Evolutionary conservation across 148 eudicot species (phyloP).

Genomic region (Fallopia convolvulus): DNA sequence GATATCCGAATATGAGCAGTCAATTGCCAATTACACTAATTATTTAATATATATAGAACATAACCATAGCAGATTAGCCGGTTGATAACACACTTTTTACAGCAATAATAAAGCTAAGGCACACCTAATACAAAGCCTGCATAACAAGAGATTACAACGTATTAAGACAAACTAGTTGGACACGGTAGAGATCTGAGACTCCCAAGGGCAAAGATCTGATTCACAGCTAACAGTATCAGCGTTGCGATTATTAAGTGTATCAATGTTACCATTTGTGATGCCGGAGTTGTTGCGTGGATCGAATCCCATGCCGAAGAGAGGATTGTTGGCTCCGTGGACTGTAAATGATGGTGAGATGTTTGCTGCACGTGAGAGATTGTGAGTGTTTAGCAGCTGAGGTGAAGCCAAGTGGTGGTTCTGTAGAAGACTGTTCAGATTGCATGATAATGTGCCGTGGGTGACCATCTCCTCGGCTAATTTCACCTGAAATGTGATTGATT

Average conservation of each 20-base stretch:
- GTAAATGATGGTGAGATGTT: slow-evolving; percentile 37
- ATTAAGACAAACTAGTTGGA: slow-evolving; percentile 6
- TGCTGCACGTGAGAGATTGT: slow-evolving; percentile 25
- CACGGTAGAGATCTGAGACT: slow-evolving; percentile 9
- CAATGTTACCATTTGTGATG: not conserved
- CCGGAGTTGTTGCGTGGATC: not conserved
- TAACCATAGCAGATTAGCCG: not conserved
- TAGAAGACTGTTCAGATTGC: slow-evolving; percentile 50
- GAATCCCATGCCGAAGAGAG: not conserved
- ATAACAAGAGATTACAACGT: not conserved
- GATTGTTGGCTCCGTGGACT: slow-evolving; percentile 38
- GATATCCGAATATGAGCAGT: not conserved
- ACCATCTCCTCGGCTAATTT: slow-evolving; percentile 90
- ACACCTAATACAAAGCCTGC: not conserved
- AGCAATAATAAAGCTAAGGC: not conserved
- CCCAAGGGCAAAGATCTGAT: slow-evolving; percentile 10
- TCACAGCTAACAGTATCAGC: slow-evolving; percentile 6
- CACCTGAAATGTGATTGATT: slow-evolving; percentile 34
- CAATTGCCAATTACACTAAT: not conserved
- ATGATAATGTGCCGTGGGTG: slow-evolving; percentile 61
- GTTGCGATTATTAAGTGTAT: not conserved
- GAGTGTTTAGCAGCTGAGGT: slow-evolving; percentile 34
- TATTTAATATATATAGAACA: not conserved
- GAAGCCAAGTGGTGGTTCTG: slow-evolving; percentile 48
- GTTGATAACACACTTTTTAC: slow-evolving; percentile 1